Evolutionary conservation across 805 yeast species (phyloP), one percentile per base, ranked within the genome.

Genomic region (Saturnispora galanensis): DNA sequence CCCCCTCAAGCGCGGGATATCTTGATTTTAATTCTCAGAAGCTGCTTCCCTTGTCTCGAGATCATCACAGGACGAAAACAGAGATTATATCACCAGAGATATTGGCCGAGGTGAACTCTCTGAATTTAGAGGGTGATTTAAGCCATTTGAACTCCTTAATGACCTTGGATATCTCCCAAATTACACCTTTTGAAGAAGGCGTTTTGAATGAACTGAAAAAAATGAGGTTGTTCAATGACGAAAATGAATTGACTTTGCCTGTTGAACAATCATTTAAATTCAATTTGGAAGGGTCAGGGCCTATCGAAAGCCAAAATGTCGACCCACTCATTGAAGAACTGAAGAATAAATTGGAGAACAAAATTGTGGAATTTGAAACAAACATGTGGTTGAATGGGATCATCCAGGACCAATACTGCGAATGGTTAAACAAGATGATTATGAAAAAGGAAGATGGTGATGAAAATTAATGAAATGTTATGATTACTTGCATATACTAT

Each of bases 121-220:
- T 35, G 16, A 26, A 11, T 26, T 35, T 36, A n/a, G 8, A 31
- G n/a, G 30, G 31, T 18, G 29, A 31, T 26, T n/a, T 35, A 31
- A 12, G 29, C 26, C 16, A 41, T 11, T 39, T 37, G 16, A 34
- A 33, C 10, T 16, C 36, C 15, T 36, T 48, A 15, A 28, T 45
- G 11, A 42, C 47, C 2, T 33, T 47, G 6, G 48, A 47, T 40
- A 31, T 49, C 12, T 47, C 48, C 16, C 31, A 16, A 10, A 12
- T 42, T 9, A 47, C 52, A 10, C 38, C 31, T 10, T 49, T 47
- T 47, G 52, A 49, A 38, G n/a, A 9, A 21, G 4, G 10, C 9
- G 7, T 49, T 2, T 39, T 45, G 13, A 10, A 39, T 5, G 42
- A 43, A 16, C 10, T 49, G 15, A 15, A 39, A 16, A 34, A 35